phyloP scores from a whole-genome alignment of 495 filamentous ascomycete genomes.

The Neurospora sp. region DNA sequence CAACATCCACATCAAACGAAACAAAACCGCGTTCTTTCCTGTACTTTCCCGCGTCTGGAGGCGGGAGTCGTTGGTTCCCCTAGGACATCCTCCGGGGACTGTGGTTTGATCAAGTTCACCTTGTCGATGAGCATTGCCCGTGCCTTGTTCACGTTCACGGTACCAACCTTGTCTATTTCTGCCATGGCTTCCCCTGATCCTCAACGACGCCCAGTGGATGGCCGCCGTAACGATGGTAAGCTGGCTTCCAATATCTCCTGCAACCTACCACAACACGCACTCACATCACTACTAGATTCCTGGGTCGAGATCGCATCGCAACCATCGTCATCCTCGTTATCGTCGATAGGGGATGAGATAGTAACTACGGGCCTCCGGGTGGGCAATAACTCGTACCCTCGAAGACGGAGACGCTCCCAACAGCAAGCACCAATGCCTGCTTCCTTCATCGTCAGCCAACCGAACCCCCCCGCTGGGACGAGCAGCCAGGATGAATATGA shows the following conservation, averaged over 20 bases:
- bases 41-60: background rate
- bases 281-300: slow-evolving; percentile 59
- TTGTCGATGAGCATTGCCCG: background rate
- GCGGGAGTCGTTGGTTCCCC: background rate
- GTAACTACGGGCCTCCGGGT: slow-evolving; percentile 77
- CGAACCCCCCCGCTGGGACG: slow-evolving; percentile 41
- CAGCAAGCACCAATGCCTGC: slow-evolving; percentile 30
- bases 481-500: slow-evolving; percentile 91
- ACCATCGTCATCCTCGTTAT: slow-evolving; percentile 82
- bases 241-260: background rate
- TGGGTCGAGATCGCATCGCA: slow-evolving; percentile 95
- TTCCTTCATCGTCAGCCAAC: slow-evolving; percentile 22
- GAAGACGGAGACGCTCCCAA: slow-evolving; percentile 46
- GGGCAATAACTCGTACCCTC: slow-evolving; percentile 40
- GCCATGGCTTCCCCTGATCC: slow-evolving; percentile 14
- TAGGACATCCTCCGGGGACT: background rate
- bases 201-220: slow-evolving; percentile 6
- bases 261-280: slow-evolving; percentile 3
- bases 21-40: background rate
- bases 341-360: slow-evolving; percentile 78
- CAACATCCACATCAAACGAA: no score
- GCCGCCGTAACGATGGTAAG: slow-evolving; percentile 26
- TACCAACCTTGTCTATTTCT: background rate
- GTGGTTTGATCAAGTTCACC: background rate
- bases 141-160: background rate